phyloP scores from a whole-genome alignment of 495 filamentous ascomycete genomes.

The Aspergillus sparsus region DNA sequence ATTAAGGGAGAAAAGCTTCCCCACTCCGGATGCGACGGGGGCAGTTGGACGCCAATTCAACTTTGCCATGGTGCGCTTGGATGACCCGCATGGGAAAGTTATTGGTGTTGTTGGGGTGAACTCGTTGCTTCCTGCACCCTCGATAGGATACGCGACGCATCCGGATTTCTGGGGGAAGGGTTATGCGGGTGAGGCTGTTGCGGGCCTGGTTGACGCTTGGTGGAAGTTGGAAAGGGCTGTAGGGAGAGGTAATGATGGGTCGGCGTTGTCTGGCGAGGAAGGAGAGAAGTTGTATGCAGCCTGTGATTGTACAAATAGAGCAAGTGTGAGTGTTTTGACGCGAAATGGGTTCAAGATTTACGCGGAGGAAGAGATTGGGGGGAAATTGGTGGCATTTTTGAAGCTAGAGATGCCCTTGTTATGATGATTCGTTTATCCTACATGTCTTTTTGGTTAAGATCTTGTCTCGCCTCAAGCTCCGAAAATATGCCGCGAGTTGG shows the following conservation, averaged over 20 bases:
- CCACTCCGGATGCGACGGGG: neutral
- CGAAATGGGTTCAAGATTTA: slow-evolving; percentile 4
- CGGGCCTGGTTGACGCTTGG: neutral
- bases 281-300: neutral
- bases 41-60: neutral
- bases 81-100: neutral
- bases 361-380: neutral
- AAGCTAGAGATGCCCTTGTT: neutral
- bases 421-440: neutral
- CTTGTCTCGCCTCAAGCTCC: no score
- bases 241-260: neutral
- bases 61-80: neutral
- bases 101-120: slow-evolving; percentile 6
- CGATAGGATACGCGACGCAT: slow-evolving; percentile 3
- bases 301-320: neutral
- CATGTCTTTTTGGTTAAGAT: no score
- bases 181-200: slow-evolving; percentile 8
- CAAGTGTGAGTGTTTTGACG: neutral
- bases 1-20: neutral
- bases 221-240: neutral
- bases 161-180: slow-evolving; percentile 10
- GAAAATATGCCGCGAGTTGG: no score
- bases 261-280: neutral
- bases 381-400: neutral
- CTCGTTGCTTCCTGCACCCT: neutral